Percentiles rank a stretch among this genome's conserved stretches.
Evolutionary conservation across 106 monocot genomes (phyloP).

Genomic region (Acanthochlamys bracteata): DNA sequence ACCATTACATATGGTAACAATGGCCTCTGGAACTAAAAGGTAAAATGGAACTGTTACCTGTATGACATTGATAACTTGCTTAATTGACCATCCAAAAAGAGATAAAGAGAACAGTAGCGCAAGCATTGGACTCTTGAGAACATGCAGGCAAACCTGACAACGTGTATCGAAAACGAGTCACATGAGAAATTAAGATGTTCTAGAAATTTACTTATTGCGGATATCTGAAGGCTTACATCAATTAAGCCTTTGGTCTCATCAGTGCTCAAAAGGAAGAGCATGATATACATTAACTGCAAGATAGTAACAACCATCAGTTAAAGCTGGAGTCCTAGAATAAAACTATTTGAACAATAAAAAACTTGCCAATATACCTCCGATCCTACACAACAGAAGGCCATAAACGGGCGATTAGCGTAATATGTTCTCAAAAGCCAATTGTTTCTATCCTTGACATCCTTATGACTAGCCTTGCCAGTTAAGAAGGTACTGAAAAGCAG

Average conservation of each 20-base stretch:
- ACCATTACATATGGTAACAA: not conserved
- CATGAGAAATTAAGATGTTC: not conserved
- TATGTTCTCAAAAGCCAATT: constrained; percentile 1
- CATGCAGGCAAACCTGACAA: constrained; percentile 43
- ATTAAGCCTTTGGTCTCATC: constrained; percentile 43
- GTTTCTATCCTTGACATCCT: constrained; percentile 2
- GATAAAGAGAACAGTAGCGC: constrained; percentile 37
- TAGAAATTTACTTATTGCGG: not conserved
- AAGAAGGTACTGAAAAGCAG: not conserved
- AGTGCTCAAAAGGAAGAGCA: constrained; percentile 62
- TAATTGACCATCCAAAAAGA: constrained; percentile 75
- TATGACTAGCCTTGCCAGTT: constrained; percentile 4
- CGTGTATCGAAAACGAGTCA: not conserved
- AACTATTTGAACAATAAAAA: not conserved
- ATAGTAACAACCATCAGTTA: constrained; percentile 2
- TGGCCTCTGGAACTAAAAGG: not conserved
- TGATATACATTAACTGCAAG: constrained; percentile 74
- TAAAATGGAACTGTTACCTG: constrained; percentile 42
- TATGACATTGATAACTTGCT: constrained; percentile 82
- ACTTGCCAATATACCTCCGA: constrained; percentile 47
- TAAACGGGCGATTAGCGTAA: constrained; percentile 68
- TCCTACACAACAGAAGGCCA: constrained; percentile 94
- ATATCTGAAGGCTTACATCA: constrained; percentile 33
- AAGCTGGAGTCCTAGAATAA: not conserved
- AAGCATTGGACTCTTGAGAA: constrained; percentile 29